Conservation (phyloP, 805 yeast genomes). For the Yarrowia sp. region DNA sequence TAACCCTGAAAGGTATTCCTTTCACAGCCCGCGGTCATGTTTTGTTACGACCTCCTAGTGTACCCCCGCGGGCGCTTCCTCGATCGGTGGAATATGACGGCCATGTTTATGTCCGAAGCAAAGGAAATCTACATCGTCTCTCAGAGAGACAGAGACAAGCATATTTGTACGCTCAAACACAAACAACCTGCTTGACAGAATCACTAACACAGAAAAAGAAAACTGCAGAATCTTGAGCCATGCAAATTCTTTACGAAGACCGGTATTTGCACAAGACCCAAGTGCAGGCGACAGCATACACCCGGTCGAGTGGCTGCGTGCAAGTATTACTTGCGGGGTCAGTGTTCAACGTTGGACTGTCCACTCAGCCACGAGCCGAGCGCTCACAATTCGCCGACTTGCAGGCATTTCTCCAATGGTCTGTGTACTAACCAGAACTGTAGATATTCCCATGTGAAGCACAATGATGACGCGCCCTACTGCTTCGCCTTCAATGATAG, state of each 20-base stretch:
- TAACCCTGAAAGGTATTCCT: neutral
- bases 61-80: slow-evolving; percentile 2
- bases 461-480: slow-evolving; percentile 6
- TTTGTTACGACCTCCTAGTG: slow-evolving; percentile 19
- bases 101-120: slow-evolving; percentile 9
- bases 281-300: neutral
- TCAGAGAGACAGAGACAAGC: slow-evolving; percentile 21
- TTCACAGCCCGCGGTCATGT: slow-evolving; percentile 16
- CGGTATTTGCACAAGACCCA: slow-evolving; percentile 1
- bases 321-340: slow-evolving; percentile 9
- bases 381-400: neutral
- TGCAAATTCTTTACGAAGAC: slow-evolving; percentile 9
- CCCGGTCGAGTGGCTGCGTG: slow-evolving; percentile 4
- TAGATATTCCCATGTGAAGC: slow-evolving; percentile 14
- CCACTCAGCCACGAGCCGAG: slow-evolving; percentile 1
- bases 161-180: slow-evolving; percentile 17
- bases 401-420: slow-evolving; percentile 15
- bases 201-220: slow-evolving; percentile 16
- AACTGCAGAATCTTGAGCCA: neutral
- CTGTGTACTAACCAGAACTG: slow-evolving; percentile 19
- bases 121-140: slow-evolving; percentile 19
- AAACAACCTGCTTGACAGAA: neutral
- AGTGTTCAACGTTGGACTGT: neutral
- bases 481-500: slow-evolving; percentile 7
- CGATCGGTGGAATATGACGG: slow-evolving; percentile 12